Evolutionary conservation across 805 yeast genomes (phyloP), one percentile per base, ranked within the genome.

Genomic region (Yamadazyma takamatsuzukensis): DNA sequence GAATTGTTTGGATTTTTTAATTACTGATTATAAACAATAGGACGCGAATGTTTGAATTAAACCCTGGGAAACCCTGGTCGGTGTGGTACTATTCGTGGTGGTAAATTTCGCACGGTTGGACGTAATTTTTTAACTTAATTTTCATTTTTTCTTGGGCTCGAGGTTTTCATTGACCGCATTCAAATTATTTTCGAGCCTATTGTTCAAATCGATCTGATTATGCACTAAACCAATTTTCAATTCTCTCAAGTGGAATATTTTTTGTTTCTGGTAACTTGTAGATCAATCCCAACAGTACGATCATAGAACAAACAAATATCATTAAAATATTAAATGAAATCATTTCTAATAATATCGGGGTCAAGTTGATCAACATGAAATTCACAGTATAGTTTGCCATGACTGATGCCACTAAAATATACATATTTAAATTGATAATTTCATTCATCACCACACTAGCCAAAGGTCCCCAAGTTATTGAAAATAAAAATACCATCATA

Each of bases 401-500:
- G 10, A 37, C 26, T 5, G 40, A 34, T 10, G 40, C 11, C 4
- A 36, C 30, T 15, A 45, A 18, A 24, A 54, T 43, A 3, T 46
- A 40, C 7, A 39, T 14, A 24, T 51, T 47, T 27, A 48, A 42
- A 27, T 54, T 54, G n/a, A 54, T 47, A 12, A 54, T 25, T 9
- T 46, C 44, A 34, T 45, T 51, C 32, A 47, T 45, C 19, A 52
- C 11, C 25, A 56, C 43, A 4, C 56, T 56, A 11, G 50, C 39
- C 15, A 59, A 41, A 3, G 64, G 63, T 4, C 66, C 64, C 67
- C 66, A 59, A 17, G 58, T 40, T 3, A 44, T 26, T 6, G 46
- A 29, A 28, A 42, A 42, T 11, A 25, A 15, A 6, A 39, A 17
- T 2, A 42, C 32, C 6, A 37, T 12, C 1, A 28, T 10, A 22